A percentile compares a stretch with the other conserved stretches of the same genome.
Conservation (phyloP, 805 yeast genomes). For the Ogataea paraovalis region DNA sequence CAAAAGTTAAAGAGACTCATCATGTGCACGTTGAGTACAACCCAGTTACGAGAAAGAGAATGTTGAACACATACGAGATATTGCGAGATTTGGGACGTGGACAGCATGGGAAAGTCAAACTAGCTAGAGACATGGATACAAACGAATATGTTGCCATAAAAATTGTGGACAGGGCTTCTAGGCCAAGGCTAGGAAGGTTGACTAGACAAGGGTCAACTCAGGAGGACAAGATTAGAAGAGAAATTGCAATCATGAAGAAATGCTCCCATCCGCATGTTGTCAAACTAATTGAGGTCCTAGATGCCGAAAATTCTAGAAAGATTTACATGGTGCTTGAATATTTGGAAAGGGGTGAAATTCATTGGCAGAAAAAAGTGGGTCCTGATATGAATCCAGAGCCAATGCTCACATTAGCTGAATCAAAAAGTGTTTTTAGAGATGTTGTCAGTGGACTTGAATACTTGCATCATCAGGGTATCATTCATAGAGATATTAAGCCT, state of each 20-base stretch:
- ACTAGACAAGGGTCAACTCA: constrained; percentile 32
- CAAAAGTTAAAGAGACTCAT: constrained; percentile 75
- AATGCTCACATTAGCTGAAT: constrained; percentile 58
- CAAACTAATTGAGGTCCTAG: constrained; percentile 77
- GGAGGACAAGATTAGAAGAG: constrained; percentile 76
- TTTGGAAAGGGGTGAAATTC: constrained; percentile 84
- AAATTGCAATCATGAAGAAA: constrained; percentile 89
- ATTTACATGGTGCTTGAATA: constrained; percentile 89
- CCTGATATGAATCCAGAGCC: constrained; percentile 44
- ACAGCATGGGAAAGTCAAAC: constrained; percentile 97
- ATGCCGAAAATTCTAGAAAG: constrained; percentile 77
- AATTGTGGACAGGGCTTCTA: constrained; percentile 73
- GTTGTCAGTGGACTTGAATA: constrained; percentile 87
- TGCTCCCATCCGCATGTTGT: constrained; percentile 94
- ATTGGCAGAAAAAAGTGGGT: constrained; percentile 57
- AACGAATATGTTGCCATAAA: constrained; percentile 84
- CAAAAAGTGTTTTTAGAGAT: constrained; percentile 73
- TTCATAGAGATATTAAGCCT: constrained; percentile 95
- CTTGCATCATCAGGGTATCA: constrained; percentile 82
- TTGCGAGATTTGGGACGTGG: constrained; percentile 86
- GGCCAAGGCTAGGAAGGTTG: constrained; percentile 46
- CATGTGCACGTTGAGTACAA: constrained; percentile 81
- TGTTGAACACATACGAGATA: constrained; percentile 86
- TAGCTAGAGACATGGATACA: constrained; percentile 70
- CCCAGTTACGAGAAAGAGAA: constrained; percentile 76